Evolutionary conservation across 176 grass and related monocot species (phyloP).

Genomic region (Oryza rufipogon): DNA sequence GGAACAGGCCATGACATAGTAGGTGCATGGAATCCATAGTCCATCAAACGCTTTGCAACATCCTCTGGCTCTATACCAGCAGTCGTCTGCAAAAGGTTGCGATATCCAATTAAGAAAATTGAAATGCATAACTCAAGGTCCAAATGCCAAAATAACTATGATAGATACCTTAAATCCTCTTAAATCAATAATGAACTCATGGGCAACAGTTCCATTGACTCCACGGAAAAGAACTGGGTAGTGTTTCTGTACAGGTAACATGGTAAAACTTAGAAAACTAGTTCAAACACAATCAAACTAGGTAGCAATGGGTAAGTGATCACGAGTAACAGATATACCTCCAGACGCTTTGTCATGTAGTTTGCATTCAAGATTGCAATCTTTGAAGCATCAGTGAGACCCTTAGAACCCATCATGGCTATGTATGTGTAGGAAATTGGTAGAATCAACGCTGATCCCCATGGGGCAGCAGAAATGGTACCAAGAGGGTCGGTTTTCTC

Average conservation of each 20-base stretch:
- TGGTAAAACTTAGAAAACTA: constrained; percentile 32
- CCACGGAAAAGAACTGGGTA: constrained; percentile 99
- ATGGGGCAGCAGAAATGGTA: constrained; percentile 94
- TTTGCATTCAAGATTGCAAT: constrained; percentile 96
- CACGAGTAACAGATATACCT: constrained; percentile 55
- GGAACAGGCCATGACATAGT: constrained; percentile 99
- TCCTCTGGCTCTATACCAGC: constrained; percentile 97
- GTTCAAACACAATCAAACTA: constrained; percentile 26
- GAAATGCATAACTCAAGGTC: constrained; percentile 6
- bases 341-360: constrained; percentile 99
- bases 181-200: constrained; percentile 98
- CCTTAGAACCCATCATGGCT: constrained; percentile 97
- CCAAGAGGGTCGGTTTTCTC: constrained; percentile 88
- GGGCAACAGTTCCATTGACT: constrained; percentile 95
- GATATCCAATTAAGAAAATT: constrained; percentile 24
- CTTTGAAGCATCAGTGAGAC: constrained; percentile 97
- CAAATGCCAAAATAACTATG: background rate
- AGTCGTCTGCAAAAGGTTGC: constrained; percentile 53
- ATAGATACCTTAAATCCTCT: constrained; percentile 91
- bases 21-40: constrained; percentile 96
- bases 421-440: constrained; percentile 99
- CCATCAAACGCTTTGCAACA: constrained; percentile 96
- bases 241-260: constrained; percentile 69
- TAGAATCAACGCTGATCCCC: constrained; percentile 99
- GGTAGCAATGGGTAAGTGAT: constrained; percentile 5